phyloP scores from a whole-genome alignment of 192 early-diverging fungal species.

The Mortierella hygrophila region DNA sequence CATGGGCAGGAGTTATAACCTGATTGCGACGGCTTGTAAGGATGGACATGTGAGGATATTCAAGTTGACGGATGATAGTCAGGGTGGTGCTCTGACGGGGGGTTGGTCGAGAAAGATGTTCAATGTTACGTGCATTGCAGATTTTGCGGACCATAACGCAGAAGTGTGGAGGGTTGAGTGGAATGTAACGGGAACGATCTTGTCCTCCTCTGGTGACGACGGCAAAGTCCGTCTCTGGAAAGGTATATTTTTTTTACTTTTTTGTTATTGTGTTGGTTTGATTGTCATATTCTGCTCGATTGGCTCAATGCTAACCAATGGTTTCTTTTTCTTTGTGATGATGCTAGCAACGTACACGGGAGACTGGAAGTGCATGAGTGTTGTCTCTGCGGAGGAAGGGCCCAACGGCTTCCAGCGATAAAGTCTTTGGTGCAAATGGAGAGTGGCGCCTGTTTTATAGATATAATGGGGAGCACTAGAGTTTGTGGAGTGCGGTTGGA shows the following conservation, averaged over 20 bases:
- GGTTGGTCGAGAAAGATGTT: constrained; percentile 58
- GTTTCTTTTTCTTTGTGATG: neutral
- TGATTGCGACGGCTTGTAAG: constrained; percentile 87
- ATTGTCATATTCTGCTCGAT: neutral
- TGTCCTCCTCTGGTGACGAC: constrained; percentile 86
- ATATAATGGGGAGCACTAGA: neutral
- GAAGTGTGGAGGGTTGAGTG: constrained; percentile 88
- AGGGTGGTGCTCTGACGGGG: constrained; percentile 45
- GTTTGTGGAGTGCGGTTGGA: neutral
- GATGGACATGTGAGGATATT: constrained; percentile 84
- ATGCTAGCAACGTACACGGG: constrained; percentile 56
- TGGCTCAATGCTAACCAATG: neutral
- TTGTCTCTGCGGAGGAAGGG: constrained; percentile 66
- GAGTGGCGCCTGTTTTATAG: no score
- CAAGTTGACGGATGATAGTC: constrained; percentile 68
- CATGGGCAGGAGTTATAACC: constrained; percentile 80
- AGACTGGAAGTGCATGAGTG: constrained; percentile 74
- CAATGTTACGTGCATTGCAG: constrained; percentile 67
- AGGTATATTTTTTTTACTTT: constrained; percentile 43
- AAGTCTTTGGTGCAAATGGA: neutral
- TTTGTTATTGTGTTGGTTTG: neutral
- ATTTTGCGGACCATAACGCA: constrained; percentile 74
- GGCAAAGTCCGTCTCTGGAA: constrained; percentile 89
- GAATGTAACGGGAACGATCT: constrained; percentile 88
- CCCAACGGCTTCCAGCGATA: constrained; percentile 39